Evolutionary conservation across 2,329 filamentous ascomycete species (phyloP).

Genomic region (Apiospora rasikravindrae): DNA sequence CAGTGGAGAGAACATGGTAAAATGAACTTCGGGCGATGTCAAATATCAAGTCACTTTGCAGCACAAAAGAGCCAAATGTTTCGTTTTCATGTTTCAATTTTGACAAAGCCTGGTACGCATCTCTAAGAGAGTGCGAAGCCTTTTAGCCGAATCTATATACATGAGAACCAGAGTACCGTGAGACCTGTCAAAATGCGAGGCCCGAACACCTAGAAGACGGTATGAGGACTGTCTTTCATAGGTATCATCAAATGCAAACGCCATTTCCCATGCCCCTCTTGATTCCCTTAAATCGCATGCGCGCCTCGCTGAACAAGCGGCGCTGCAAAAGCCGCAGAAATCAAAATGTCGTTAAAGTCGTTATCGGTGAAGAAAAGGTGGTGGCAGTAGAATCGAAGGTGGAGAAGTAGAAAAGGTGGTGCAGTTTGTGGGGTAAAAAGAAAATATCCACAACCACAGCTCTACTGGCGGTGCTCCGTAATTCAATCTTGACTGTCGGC

Average conservation of each 20-base stretch:
- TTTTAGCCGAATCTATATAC: constrained; percentile 12
- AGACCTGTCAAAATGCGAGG: not conserved
- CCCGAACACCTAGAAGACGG: not conserved
- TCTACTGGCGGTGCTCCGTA: constrained; percentile 13
- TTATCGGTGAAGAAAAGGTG: not conserved
- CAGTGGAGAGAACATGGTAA: too few species aligned
- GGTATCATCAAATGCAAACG: not conserved
- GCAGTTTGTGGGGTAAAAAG: constrained; percentile 1
- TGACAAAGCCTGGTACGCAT: not conserved
- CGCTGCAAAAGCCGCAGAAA: not conserved
- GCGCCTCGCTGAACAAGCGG: constrained; percentile 7
- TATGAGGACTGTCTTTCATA: not conserved
- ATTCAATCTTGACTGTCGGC: constrained; percentile 58
- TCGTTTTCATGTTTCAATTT: constrained; percentile 18
- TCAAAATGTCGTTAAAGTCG: constrained; percentile 16
- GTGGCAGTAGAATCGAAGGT: not conserved
- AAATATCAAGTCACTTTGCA: not conserved
- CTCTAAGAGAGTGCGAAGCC: not conserved
- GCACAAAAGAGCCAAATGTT: fast-evolving
- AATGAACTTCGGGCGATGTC: too few species aligned
- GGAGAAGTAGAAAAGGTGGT: constrained; percentile 13
- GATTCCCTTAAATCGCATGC: not conserved
- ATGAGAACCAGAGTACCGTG: not conserved
- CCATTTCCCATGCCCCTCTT: not conserved
- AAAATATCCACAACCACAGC: not conserved